phyloP scores from a whole-genome alignment of 106 monocot genomes.

The Allium sativum region DNA sequence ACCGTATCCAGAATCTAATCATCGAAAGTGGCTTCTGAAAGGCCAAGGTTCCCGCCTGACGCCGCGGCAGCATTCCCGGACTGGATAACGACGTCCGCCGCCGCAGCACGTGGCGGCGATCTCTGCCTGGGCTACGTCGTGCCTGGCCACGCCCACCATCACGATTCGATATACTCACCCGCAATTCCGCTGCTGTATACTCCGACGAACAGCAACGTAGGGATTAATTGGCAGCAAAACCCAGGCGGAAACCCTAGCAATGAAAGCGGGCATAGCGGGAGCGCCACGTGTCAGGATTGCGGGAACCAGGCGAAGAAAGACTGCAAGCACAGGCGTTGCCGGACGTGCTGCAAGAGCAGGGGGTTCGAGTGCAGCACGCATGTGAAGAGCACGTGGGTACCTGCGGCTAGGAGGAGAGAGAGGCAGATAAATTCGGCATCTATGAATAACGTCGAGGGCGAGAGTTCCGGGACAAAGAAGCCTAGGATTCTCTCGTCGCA shows the following conservation, averaged over 20 bases:
- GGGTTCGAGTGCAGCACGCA: conserved; percentile 66
- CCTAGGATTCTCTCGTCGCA: conserved; percentile 24
- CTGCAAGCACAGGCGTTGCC: conserved; percentile 54
- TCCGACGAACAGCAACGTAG: conserved; percentile 18
- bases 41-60: conserved; percentile 58
- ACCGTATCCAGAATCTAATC: too few species aligned
- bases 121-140: conserved; percentile 9
- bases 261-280: conserved; percentile 5
- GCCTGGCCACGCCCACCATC: background rate
- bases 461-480: conserved; percentile 37
- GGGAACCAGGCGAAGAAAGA: conserved; percentile 90
- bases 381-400: conserved; percentile 82
- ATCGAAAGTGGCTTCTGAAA: conserved; percentile 5
- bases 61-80: conserved; percentile 63
- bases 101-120: conserved; percentile 14
- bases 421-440: conserved; percentile 26
- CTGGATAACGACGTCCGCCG: conserved; percentile 65
- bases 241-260: conserved; percentile 12
- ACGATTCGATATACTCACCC: background rate
- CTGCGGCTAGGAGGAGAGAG: conserved; percentile 66
- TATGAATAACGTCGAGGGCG: background rate
- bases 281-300: conserved; percentile 57
- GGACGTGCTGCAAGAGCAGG: conserved; percentile 77
- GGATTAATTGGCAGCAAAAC: background rate
- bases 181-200: conserved; percentile 23